These are phyloP conservation scores for Gossypium thurberi DNA, from an alignment of 345 rosid genomes.

Conservation along the genomic window DNA sequence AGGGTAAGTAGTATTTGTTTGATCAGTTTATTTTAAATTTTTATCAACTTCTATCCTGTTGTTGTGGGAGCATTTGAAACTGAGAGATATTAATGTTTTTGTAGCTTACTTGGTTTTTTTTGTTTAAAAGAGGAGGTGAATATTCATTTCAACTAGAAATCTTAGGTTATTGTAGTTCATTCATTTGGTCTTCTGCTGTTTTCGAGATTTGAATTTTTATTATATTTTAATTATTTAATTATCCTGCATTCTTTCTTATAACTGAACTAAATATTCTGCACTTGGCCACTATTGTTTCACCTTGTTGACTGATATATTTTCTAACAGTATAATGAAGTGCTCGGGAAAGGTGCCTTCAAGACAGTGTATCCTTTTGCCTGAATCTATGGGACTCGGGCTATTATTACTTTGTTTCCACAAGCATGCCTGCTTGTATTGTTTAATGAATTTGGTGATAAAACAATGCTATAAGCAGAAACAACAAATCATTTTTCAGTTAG, in stretches of 20 bases:
- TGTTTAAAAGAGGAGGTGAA: not conserved
- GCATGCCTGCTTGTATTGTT: not conserved
- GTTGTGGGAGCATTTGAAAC: not conserved
- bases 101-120: not conserved
- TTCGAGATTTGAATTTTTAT: not conserved
- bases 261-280: not conserved
- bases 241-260: not conserved
- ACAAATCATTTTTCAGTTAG: not conserved
- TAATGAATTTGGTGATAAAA: not conserved
- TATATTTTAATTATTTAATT: not conserved
- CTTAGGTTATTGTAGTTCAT: not conserved
- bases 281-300: not conserved
- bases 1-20: slow-evolving; percentile 31
- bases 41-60: slow-evolving; percentile 8
- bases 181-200: not conserved
- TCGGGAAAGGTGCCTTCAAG: slow-evolving; percentile 79
- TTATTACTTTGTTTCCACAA: not conserved
- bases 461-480: not conserved
- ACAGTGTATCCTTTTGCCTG: slow-evolving; percentile 56
- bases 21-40: not conserved
- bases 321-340: slow-evolving; percentile 61
- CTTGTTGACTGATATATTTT: slow-evolving; percentile 9
- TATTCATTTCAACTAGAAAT: not conserved
- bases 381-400: not conserved
- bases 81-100: not conserved